Evolutionary conservation across 208 protist species (phyloP).

Genomic region (Crithidia expoeki): DNA sequence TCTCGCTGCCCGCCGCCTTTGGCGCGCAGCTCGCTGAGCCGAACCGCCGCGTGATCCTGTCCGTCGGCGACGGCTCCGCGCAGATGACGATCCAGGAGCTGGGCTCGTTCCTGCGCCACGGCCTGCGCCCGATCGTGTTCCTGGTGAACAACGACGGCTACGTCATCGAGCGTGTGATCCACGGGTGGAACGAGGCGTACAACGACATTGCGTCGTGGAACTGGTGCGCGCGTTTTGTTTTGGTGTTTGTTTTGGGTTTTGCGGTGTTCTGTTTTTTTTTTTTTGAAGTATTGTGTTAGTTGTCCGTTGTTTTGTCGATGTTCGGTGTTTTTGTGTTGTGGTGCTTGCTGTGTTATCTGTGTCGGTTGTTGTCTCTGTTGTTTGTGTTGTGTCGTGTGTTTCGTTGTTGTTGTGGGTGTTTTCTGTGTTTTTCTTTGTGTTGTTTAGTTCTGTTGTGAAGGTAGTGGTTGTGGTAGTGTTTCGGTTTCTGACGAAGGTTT

Average conservation of each 20-base stretch:
- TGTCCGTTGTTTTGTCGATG: neutral
- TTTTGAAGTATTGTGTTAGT: slow-evolving; percentile 8
- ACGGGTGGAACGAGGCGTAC: slow-evolving; percentile 55
- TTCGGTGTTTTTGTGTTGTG: too few species aligned
- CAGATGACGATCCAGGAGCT: slow-evolving; percentile 58
- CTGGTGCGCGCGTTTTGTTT: slow-evolving; percentile 36
- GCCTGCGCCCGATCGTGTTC: slow-evolving; percentile 40
- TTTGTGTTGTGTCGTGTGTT: too few species aligned
- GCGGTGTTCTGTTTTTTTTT: too few species aligned
- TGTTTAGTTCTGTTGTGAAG: too few species aligned
- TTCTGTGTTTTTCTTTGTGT: too few species aligned
- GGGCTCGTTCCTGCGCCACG: slow-evolving; percentile 41
- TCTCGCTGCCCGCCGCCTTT: slow-evolving; percentile 45
- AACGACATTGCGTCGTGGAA: slow-evolving; percentile 55
- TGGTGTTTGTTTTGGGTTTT: too few species aligned
- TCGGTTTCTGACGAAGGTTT: too few species aligned
- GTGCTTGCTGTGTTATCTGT: too few species aligned
- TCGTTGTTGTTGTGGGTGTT: too few species aligned
- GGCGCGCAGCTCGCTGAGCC: slow-evolving; percentile 46
- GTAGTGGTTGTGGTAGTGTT: too few species aligned
- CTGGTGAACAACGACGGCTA: slow-evolving; percentile 65
- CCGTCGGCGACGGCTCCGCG: slow-evolving; percentile 42
- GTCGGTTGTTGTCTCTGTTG: too few species aligned
- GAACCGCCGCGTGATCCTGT: slow-evolving; percentile 38
- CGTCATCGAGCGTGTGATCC: slow-evolving; percentile 50